Base-by-base conservation (phyloP, 2,329 filamentous ascomycete genomes). In the Lachnellula cervina region DNA sequence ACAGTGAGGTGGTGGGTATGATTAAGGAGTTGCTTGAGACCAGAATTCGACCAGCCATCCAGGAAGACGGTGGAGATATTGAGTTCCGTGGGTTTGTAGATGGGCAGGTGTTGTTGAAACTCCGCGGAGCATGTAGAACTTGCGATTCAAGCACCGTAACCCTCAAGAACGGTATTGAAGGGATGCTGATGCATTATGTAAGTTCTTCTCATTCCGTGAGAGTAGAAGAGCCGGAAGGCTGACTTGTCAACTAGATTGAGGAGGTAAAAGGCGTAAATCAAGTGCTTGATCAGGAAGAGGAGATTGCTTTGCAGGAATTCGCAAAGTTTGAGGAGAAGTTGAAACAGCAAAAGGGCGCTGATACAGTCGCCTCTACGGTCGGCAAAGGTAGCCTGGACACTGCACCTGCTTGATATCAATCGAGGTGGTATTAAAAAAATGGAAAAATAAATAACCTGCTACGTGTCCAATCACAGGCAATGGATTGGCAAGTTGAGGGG, bases 21-120 rank as follows among this genome's bases (percentile, higher is more conserved):
- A 97, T 99, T 75, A 96, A 97, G 76, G 94, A 99, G 75, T 77
- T 99, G 34, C 79, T 99, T 37, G 94, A 99, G 74, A 99, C 94
- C 25, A 81, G 94, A 59, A 96, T 99, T 68, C 82, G 94, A 44
- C 94, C 94, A 0, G 89, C 93, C 1, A 99, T 99, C 60, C 94
- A 97, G 72, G 94, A 97, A 71, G 94, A 99, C 65, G 94, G 94
- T 48, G 94, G 94, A 46, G 94, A 99, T 71, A 97, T 99, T 68
- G 94, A 99, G 72, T 95, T 93, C 71, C 80, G 89, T 17, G 93
- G 93, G 1, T 97, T 97, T 67, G 82, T 91, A 63, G 81, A 90
- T 64, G 94, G 94, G 0, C 82, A 87, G 60, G 94, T 96, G n/a
- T 71, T 84, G 65, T 71, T 96, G 67, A 97, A 96, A 79, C 74